A percentile compares a stretch with the other conserved stretches of the same genome.
Evolutionary conservation across 257 asterid species (phyloP).

Genomic region (Lantana camara): DNA sequence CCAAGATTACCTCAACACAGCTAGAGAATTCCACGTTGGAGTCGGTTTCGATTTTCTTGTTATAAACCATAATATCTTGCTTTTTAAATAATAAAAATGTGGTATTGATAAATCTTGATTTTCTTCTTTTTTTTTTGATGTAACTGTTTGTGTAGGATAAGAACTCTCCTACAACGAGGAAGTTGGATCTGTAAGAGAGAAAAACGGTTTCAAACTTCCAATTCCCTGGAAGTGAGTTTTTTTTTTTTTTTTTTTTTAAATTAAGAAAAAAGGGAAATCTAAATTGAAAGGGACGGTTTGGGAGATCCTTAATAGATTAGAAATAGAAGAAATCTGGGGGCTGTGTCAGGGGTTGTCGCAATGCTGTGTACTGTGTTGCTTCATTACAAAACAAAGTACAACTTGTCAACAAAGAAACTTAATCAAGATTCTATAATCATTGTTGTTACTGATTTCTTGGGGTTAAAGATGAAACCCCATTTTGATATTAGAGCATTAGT

Average conservation of each 20-base stretch:
- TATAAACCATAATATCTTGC: background rate
- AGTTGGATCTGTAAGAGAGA: slow-evolving; percentile 39
- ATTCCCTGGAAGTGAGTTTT: too few relatives aligned
- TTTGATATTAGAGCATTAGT: background rate
- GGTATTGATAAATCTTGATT: background rate
- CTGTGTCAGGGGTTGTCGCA: slow-evolving; percentile 32
- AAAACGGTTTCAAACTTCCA: slow-evolving; percentile 13
- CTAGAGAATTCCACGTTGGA: slow-evolving; percentile 37
- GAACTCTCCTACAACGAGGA: slow-evolving; percentile 36
- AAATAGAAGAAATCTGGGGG: slow-evolving; percentile 25
- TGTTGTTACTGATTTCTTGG: background rate
- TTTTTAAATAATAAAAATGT: background rate
- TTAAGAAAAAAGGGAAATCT: slow-evolving; percentile 26
- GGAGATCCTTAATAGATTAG: background rate
- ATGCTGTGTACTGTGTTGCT: slow-evolving; percentile 27
- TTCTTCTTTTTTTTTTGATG: background rate
- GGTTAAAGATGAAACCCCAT: background rate
- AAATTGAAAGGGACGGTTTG: slow-evolving; percentile 28
- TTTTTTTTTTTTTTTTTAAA: slow-evolving; percentile 14
- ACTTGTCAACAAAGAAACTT: background rate
- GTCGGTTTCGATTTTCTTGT: slow-evolving; percentile 20
- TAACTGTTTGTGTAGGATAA: slow-evolving; percentile 25
- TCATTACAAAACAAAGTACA: slow-evolving; percentile 32
- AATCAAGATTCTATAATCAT: slow-evolving; percentile 11
- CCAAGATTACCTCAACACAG: slow-evolving; percentile 34